Conservation (phyloP, 345 rosid species). For the Populus alba region DNA sequence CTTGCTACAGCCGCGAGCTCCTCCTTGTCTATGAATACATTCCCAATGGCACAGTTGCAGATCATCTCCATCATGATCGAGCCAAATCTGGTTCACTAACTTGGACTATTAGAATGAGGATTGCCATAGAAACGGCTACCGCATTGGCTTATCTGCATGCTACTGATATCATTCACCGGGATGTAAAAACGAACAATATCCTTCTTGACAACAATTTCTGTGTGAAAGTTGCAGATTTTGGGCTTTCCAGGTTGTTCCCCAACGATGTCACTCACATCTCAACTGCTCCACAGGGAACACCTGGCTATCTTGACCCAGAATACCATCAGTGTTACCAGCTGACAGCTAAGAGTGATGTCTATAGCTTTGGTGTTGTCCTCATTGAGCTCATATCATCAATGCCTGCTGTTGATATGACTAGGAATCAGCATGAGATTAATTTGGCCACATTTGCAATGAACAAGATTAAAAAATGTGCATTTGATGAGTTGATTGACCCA, state of each 20-base stretch:
- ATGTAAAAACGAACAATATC: slow-evolving; percentile 12
- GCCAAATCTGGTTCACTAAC: not conserved
- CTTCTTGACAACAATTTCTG: slow-evolving; percentile 13
- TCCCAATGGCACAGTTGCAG: slow-evolving; percentile 9
- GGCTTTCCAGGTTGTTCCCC: slow-evolving; percentile 15
- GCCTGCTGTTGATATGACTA: slow-evolving; percentile 11
- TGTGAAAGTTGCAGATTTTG: slow-evolving; percentile 20
- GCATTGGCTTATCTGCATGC: slow-evolving; percentile 16
- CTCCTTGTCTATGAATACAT: slow-evolving; percentile 22
- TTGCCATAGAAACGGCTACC: slow-evolving; percentile 12
- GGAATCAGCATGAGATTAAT: slow-evolving; percentile 9
- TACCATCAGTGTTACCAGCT: slow-evolving; percentile 6
- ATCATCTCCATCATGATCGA: slow-evolving; percentile 10
- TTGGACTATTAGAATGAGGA: slow-evolving; percentile 10
- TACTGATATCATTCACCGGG: slow-evolving; percentile 8
- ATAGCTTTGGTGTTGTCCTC: slow-evolving; percentile 13
- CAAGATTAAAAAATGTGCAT: not conserved
- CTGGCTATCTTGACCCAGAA: slow-evolving; percentile 14
- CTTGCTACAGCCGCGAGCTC: slow-evolving; percentile 20
- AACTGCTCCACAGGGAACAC: slow-evolving; percentile 19
- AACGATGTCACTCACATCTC: slow-evolving; percentile 8
- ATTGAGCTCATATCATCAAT: slow-evolving; percentile 9
- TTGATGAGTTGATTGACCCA: slow-evolving; percentile 12
- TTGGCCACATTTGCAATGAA: slow-evolving; percentile 1
- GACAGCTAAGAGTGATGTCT: slow-evolving; percentile 10